Evolutionary conservation across 2,329 filamentous ascomycete genomes (phyloP), one percentile per base, ranked within the genome.

Genomic region (Tolypocladium pustulatum): DNA sequence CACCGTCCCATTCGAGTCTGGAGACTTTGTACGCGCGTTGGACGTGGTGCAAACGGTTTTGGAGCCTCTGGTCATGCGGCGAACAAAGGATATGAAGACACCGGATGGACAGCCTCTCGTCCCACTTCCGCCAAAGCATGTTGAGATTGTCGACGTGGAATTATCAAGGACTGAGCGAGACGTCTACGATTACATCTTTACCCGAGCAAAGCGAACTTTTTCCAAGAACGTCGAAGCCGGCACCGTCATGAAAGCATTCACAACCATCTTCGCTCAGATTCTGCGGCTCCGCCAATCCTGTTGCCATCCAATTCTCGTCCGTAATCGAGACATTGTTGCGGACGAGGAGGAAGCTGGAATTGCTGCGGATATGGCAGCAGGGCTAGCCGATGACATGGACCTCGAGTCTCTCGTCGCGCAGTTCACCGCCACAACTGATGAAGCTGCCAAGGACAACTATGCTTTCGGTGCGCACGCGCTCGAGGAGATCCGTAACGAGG

Each of bases 81-180:
- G 94, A 61, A 99, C 94, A 0, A 99, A 99, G 71, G 92, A 96
- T 62, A 99, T 99, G 94, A 96, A 91, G 73, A 97, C 91, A 0
- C 93, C 94, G 0, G 85, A 89, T 57, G 94, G 94, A 8, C 65
- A 77, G 37, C 78, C 76, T 0, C 74, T 99, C 4, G 93, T 99
- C 1, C 85, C 89, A 0, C 75, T 99, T 8, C 94, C 94, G 2
- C 81, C 86, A 0, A 90, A 91, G 65, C 86, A 83, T 0, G 82
- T 97, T 59, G 85, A 90, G n/a, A 88, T 99, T 57, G 89, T 97
- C 59, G 83, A 91, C 60, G 85, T 99, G 30, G 89, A 96, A 67
- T 79, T 99, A 12, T 93, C 91, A 0, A 80, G 90, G 64, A 79
- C 89, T 12, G 94, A 99, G 73, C 83, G 90, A 54, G 90, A 92